A percentile compares a stretch with the other conserved stretches of the same genome.
phyloP scores from a whole-genome alignment of 805 yeast genomes.

The Hanseniaspora thailandica region DNA sequence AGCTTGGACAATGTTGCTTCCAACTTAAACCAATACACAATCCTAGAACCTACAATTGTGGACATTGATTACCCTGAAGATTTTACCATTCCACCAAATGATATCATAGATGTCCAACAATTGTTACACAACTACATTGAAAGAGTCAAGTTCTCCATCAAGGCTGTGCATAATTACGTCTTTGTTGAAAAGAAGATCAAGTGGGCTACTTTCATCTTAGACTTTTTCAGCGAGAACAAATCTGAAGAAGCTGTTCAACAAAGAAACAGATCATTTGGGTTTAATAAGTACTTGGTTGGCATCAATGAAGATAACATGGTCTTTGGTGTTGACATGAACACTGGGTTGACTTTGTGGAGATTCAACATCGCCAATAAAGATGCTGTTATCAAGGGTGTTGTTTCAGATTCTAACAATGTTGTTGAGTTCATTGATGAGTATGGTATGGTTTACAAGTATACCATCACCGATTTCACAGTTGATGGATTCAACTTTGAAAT shows the following conservation, averaged over 20 bases:
- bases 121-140: constrained; percentile 23
- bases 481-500: background rate
- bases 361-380: constrained; percentile 20
- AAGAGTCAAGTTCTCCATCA: constrained; percentile 22
- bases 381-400: constrained; percentile 19
- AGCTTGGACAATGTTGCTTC: constrained; percentile 35
- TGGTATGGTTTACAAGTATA: constrained; percentile 24
- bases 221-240: constrained; percentile 18
- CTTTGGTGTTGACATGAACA: constrained; percentile 33
- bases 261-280: constrained; percentile 34
- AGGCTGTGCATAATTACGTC: constrained; percentile 17
- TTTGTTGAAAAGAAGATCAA: constrained; percentile 18
- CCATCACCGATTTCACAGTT: constrained; percentile 12
- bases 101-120: constrained; percentile 10
- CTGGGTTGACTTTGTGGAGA: constrained; percentile 35
- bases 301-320: constrained; percentile 34
- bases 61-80: constrained; percentile 20
- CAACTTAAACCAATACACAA: constrained; percentile 26
- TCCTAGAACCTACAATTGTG: constrained; percentile 15
- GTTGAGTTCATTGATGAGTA: constrained; percentile 23
- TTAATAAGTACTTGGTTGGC: constrained; percentile 33
- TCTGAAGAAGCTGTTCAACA: constrained; percentile 12
- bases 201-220: constrained; percentile 16
- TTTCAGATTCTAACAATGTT: constrained; percentile 18
- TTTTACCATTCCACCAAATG: constrained; percentile 18